Evolutionary conservation across 306 rosid genomes (phyloP).

Genomic region (Purshia tridentata): DNA sequence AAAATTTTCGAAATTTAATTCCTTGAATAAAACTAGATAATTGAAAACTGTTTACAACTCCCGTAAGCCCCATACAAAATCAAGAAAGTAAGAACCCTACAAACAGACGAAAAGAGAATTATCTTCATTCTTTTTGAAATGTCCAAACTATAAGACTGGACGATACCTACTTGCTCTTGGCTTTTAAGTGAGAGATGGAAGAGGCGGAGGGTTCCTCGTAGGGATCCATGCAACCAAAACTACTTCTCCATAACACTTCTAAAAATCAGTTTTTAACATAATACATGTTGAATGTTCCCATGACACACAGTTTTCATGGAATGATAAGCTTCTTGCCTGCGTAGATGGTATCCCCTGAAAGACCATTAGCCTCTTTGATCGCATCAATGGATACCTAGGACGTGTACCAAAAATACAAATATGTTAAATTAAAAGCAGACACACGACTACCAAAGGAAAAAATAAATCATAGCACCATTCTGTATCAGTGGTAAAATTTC

Average conservation of each 20-base stretch:
- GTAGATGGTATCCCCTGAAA: conserved; percentile 30
- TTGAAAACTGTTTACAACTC: background rate
- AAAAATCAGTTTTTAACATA: background rate
- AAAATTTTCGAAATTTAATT: no score
- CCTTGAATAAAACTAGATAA: no score
- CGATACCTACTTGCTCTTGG: background rate
- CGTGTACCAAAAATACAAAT: background rate
- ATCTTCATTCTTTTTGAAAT: background rate
- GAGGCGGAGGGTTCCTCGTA: no score
- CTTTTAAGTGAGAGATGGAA: background rate
- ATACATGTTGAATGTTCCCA: background rate
- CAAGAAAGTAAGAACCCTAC: background rate
- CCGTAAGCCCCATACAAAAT: background rate
- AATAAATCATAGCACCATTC: background rate
- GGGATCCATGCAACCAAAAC: no score
- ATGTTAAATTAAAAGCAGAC: background rate
- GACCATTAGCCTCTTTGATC: conserved; percentile 37
- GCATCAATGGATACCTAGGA: conserved; percentile 29
- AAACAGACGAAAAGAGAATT: background rate
- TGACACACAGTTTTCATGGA: conserved; percentile 14
- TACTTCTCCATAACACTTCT: background rate
- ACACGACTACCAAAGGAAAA: background rate
- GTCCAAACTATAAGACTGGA: background rate
- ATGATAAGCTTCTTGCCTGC: conserved; percentile 39
- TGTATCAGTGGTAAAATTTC: background rate